Percentiles rank a stretch among this genome's conserved stretches.
phyloP scores from a whole-genome alignment of 148 eudicot genomes.

The Salicornia ramosissima region DNA sequence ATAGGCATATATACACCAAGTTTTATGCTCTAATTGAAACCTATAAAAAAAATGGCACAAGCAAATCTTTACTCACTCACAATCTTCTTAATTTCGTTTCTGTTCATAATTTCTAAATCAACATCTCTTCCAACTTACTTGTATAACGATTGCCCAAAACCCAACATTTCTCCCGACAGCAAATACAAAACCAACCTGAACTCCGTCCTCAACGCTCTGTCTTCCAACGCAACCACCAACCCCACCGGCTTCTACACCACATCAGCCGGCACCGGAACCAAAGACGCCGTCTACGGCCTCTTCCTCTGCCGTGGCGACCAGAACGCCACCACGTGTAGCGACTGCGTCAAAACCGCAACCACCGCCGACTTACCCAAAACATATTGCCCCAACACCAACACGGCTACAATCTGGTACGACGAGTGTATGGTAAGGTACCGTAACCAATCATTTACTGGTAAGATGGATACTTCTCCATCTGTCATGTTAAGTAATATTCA shows the following conservation, averaged over 20 bases:
- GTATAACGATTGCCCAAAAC: slow-evolving; percentile 20
- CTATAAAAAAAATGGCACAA: no score
- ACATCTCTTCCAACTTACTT: no score
- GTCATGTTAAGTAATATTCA: background rate
- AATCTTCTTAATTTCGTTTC: no score
- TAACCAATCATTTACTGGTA: slow-evolving; percentile 13
- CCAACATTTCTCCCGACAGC: slow-evolving; percentile 25
- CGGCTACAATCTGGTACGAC: slow-evolving; percentile 29
- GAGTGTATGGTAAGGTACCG: slow-evolving; percentile 39
- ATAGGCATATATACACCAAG: no score
- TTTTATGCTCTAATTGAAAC: no score
- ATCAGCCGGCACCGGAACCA: slow-evolving; percentile 17
- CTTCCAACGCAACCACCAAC: slow-evolving; percentile 21
- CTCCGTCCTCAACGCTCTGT: slow-evolving; percentile 30
- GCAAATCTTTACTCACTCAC: no score
- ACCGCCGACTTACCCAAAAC: slow-evolving; percentile 13
- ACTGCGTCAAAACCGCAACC: slow-evolving; percentile 30
- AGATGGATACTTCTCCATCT: background rate
- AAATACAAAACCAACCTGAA: slow-evolving; percentile 38
- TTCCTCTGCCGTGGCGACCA: slow-evolving; percentile 40
- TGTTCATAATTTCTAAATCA: no score
- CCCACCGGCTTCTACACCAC: slow-evolving; percentile 39
- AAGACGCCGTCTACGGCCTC: slow-evolving; percentile 24
- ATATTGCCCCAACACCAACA: slow-evolving; percentile 23
- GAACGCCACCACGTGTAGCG: slow-evolving; percentile 17